Evolutionary conservation across 2,329 filamentous ascomycete genomes (phyloP).

Genomic region (Phymatotrichopsis omnivora): DNA sequence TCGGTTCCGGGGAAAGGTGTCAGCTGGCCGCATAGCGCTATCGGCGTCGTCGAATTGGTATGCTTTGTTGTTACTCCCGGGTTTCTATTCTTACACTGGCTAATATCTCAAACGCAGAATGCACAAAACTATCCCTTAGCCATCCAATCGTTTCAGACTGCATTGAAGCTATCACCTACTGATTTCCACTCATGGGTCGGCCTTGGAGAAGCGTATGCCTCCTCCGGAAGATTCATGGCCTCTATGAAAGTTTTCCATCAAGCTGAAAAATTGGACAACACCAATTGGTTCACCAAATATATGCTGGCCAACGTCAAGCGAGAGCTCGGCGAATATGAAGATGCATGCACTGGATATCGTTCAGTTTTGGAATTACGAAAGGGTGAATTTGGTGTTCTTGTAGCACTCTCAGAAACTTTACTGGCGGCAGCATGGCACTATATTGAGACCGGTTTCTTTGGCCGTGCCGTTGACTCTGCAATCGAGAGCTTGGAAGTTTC

Average conservation of each 20-base stretch:
- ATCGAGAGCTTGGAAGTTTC: constrained; percentile 59
- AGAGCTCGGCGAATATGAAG: constrained; percentile 81
- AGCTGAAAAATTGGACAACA: constrained; percentile 65
- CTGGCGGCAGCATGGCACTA: constrained; percentile 70
- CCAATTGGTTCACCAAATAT: constrained; percentile 92
- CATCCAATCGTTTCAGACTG: constrained; percentile 84
- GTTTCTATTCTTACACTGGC: constrained; percentile 4
- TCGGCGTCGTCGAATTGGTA: constrained; percentile 69
- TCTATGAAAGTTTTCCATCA: constrained; percentile 83
- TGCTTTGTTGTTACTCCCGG: too few species aligned
- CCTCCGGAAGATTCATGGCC: constrained; percentile 86
- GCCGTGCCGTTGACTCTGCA: constrained; percentile 65
- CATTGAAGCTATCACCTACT: constrained; percentile 67
- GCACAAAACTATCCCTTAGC: constrained; percentile 57
- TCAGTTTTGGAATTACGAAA: constrained; percentile 58
- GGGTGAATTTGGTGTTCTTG: constrained; percentile 72
- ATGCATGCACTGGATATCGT: constrained; percentile 67
- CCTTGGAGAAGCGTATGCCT: constrained; percentile 93
- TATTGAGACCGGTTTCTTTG: constrained; percentile 75
- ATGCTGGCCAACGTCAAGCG: constrained; percentile 93
- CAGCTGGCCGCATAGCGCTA: constrained; percentile 90
- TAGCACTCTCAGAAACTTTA: constrained; percentile 79
- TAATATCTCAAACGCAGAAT: constrained; percentile 25
- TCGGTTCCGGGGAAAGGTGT: constrained; percentile 83
- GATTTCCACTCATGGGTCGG: constrained; percentile 97